Base-by-base conservation (phyloP, 805 yeast species). In the Ogataea pini region DNA sequence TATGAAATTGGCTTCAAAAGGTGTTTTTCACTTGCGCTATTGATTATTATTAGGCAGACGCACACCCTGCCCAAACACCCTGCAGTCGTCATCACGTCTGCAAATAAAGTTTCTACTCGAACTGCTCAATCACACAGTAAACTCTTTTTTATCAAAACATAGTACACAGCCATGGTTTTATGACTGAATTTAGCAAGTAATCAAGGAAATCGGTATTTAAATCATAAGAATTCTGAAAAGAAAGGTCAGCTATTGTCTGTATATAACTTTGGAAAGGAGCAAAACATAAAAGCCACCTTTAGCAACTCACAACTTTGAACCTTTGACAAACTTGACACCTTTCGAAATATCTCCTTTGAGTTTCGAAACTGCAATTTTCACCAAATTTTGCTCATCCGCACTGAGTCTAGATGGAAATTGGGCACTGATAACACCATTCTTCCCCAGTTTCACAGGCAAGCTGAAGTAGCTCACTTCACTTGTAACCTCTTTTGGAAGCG, bases 381-480 rank as follows among this genome's bases (percentile, higher is more conserved):
- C 25, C 54, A 59, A 25, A 14, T 46, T 31, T 13, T 41, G 41
- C 41, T 61, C 65, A 3, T 19, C 8, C 5, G 45, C 37, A 24
- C 53, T 42, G 3, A 57, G 12, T 3, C 42, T 20, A 2, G 37
- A 36, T 4, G 67, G 64, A 36, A 51, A 59, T 27, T 42, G 38
- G 22, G 85, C 77, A 49, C 72, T 73, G 34, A 69, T 72, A 44
- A 82, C 75, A 57, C 91, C 91, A 34, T 71, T 62, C 48, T 65
- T 62, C 44, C 77, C 75, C 48, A 85, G 72, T 45, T 61, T 68
- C 49, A 83, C 77, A 28, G 90, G 91, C 50, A 82, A 71, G 1
- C 91, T 77, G 64, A 86, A 79, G 65, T 70, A 85, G 33, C 67
- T 67, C 6, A 72, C 64, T 44, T 68, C 65, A 16, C 73, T 73